A percentile compares a stretch with the other conserved stretches of the same genome.
Conservation (phyloP, 257 asterid genomes). For the Plantago major region DNA sequence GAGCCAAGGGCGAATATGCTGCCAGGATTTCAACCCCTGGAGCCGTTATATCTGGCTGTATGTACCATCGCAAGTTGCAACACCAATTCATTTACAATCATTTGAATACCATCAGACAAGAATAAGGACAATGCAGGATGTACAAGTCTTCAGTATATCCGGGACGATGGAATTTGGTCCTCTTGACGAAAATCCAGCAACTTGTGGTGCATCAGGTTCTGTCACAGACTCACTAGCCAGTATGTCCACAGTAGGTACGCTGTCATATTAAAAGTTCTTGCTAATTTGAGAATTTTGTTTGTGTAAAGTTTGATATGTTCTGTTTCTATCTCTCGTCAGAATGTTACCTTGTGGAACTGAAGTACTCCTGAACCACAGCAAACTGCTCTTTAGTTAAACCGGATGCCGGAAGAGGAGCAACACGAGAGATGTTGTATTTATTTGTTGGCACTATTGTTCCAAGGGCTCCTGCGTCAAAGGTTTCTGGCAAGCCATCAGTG, state of each 20-base stretch:
- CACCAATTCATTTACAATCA: not conserved
- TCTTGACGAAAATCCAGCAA: constrained; percentile 18
- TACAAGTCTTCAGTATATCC: constrained; percentile 11
- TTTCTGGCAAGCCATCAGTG: constrained; percentile 3
- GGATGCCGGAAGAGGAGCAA: constrained; percentile 9
- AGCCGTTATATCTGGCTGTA: constrained; percentile 24
- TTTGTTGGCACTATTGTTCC: not conserved
- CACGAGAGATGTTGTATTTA: not conserved
- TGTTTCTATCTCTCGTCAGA: too few species aligned
- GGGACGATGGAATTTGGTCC: constrained; percentile 22
- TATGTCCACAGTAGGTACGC: constrained; percentile 16
- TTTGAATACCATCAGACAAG: too few species aligned
- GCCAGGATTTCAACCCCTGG: constrained; percentile 24
- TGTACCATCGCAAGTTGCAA: not conserved
- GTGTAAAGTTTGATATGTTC: too few species aligned
- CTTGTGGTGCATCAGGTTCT: constrained; percentile 9
- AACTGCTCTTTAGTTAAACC: not conserved
- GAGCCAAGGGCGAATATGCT: constrained; percentile 12
- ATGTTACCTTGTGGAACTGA: constrained; percentile 11
- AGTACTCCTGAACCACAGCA: not conserved
- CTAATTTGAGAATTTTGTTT: too few species aligned
- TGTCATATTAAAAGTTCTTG: too few species aligned
- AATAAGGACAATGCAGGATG: too few species aligned
- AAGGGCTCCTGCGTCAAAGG: constrained; percentile 3
- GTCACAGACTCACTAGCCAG: constrained; percentile 16